These are phyloP conservation scores for Brettanomyces custersianus DNA, from an alignment of 805 yeast genomes.

Conservation along the genomic window DNA sequence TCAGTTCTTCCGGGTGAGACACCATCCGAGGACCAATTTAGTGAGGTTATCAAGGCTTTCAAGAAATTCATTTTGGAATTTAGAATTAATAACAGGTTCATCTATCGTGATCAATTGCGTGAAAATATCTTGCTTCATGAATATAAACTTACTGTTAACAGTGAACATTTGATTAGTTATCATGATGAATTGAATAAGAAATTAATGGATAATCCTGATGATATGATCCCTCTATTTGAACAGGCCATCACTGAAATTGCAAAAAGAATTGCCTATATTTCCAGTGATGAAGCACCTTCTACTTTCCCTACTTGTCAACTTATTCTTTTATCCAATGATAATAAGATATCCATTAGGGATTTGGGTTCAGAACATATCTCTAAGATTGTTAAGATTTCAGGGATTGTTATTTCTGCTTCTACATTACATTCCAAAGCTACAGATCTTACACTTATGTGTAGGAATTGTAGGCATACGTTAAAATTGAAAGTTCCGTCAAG, in stretches of 20 bases:
- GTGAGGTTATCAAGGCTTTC: slow-evolving; percentile 70
- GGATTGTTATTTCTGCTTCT: slow-evolving; percentile 87
- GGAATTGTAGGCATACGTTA: slow-evolving; percentile 77
- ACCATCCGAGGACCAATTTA: slow-evolving; percentile 49
- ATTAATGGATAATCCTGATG: slow-evolving; percentile 78
- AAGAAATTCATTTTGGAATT: slow-evolving; percentile 77
- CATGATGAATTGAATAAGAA: slow-evolving; percentile 84
- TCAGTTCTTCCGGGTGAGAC: slow-evolving; percentile 83
- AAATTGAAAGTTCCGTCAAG: slow-evolving; percentile 53
- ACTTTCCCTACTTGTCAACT: slow-evolving; percentile 79
- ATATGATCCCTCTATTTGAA: slow-evolving; percentile 80
- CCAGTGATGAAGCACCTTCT: slow-evolving; percentile 40
- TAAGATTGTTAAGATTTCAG: slow-evolving; percentile 83
- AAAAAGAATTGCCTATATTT: slow-evolving; percentile 49
- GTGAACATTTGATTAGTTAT: slow-evolving; percentile 79
- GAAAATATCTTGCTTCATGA: slow-evolving; percentile 75
- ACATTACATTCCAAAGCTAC: slow-evolving; percentile 86
- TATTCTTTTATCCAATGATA: slow-evolving; percentile 64
- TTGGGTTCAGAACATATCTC: slow-evolving; percentile 83
- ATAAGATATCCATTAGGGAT: slow-evolving; percentile 65
- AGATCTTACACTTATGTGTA: slow-evolving; percentile 72
- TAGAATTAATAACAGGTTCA: slow-evolving; percentile 70
- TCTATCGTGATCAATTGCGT: slow-evolving; percentile 85
- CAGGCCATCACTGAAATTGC: slow-evolving; percentile 81
- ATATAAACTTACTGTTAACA: slow-evolving; percentile 63